phyloP scores from a whole-genome alignment of 139 green algal genomes.

The Chlamydomonas schloesseri region DNA sequence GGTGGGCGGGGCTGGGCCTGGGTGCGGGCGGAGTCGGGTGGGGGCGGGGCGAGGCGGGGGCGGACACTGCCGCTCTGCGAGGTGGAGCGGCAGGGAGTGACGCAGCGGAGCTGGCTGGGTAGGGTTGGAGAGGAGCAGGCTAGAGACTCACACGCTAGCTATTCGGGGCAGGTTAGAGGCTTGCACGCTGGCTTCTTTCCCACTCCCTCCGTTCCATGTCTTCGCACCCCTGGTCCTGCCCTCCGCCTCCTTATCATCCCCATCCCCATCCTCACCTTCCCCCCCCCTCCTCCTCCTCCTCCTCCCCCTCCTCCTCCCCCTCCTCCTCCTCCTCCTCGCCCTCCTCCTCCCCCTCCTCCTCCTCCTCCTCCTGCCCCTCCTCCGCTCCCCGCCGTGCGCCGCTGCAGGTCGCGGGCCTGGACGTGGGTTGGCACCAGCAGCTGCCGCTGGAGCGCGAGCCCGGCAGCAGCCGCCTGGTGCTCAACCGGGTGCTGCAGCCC shows the following conservation, averaged over 20 bases:
- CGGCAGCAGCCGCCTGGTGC: slow-evolving; percentile 57
- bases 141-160: too few species aligned
- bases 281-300: too few species aligned
- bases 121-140: background rate
- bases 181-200: too few species aligned
- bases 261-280: too few species aligned
- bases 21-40: background rate
- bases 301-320: too few species aligned
- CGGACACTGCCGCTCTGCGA: background rate
- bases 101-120: background rate
- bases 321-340: too few species aligned
- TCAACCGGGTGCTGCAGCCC: slow-evolving; percentile 37
- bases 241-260: too few species aligned
- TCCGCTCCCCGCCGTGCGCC: background rate
- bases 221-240: too few species aligned
- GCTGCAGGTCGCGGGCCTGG: slow-evolving; percentile 87
- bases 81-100: too few species aligned
- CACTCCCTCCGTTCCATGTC: too few species aligned
- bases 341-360: too few species aligned
- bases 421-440: slow-evolving; percentile 92
- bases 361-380: background rate
- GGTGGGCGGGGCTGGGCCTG: background rate
- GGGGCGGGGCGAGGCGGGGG: background rate
- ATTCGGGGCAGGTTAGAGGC: too few species aligned
- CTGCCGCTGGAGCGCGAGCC: slow-evolving; percentile 70